Base-by-base conservation (phyloP, 805 yeast genomes). In the Vanderwaltozyma verrucispora region DNA sequence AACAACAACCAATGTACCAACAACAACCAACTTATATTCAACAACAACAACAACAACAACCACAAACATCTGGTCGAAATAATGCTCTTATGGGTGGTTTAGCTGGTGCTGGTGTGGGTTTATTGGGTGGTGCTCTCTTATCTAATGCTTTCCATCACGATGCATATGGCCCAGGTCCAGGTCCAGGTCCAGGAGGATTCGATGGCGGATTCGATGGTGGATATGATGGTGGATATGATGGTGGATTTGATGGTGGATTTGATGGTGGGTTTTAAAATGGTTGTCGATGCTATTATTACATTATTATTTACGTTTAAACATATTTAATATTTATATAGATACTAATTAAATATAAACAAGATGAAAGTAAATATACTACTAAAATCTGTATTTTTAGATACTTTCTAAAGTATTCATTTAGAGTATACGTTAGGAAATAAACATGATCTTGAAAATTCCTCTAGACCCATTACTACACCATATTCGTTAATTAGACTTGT, bases 71-170 rank as follows among this genome's bases (percentile, higher is more conserved):
- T 20, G 28, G 32, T 21, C 14, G 23, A 49, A 57, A 44, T 30
- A 46, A 60, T 27, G 60, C 57, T 33, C 58, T 65, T 42, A 62
- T 65, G 13, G 53, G 50, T 40, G 71, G 34, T 8, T 35, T 35
- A 26, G 38, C 38, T 9, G 76, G 73, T 33, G 72, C 68, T 2
- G 79, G 78, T 37, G 69, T 76, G 14, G 86, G 85, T 57, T 54
- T 77, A 38, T 49, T 77, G 8, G 84, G 83, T 39, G 84, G 83
- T 32, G 59, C 71, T 59, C 47, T 75, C 45, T 49, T 76, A 31
- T 71, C 69, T 8, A 62, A 67, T 27, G 70, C 71, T 40, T 38
- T 23, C 32, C 50, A 50, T 16, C 51, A 50, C 36, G 63, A 54
- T 7, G 50, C 43, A 16, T 34, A 37, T 35, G 44, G 37, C 15